Evolutionary conservation across 805 yeast species (phyloP).

Genomic region (Starmera quercuum): DNA sequence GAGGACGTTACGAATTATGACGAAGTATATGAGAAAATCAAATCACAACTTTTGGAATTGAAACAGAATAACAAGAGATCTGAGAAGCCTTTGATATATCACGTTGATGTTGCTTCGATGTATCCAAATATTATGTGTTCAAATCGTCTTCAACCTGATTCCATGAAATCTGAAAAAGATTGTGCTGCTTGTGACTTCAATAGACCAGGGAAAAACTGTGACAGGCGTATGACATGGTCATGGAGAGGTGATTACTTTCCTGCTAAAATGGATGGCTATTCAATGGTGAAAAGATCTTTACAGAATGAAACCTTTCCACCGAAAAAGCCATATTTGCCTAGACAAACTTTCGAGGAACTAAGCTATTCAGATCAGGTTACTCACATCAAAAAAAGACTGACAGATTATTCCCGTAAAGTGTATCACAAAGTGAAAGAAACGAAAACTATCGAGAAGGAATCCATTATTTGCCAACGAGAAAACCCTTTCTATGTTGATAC

Average conservation of each 20-base stretch:
- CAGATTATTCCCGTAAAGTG: conserved; percentile 80
- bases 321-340: conserved; percentile 45
- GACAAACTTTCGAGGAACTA: conserved; percentile 67
- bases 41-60: conserved; percentile 45
- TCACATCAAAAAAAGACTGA: conserved; percentile 65
- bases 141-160: conserved; percentile 94
- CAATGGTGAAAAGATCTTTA: conserved; percentile 78
- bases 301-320: conserved; percentile 74
- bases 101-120: conserved; percentile 99
- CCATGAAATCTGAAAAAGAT: conserved; percentile 90
- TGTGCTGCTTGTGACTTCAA: conserved; percentile 98
- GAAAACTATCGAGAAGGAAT: conserved; percentile 80
- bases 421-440: conserved; percentile 77
- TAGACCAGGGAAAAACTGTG: conserved; percentile 91
- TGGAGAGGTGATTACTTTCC: conserved; percentile 98
- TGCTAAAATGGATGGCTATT: conserved; percentile 83
- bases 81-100: conserved; percentile 86
- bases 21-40: conserved; percentile 58
- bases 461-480: conserved; percentile 94
- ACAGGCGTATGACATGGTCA: conserved; percentile 86
- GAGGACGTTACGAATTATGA: conserved; percentile 77
- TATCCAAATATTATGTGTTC: conserved; percentile 98
- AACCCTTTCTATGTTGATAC: conserved; percentile 96
- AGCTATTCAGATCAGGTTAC: conserved; percentile 70
- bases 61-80: conserved; percentile 53